Conservation (phyloP, 2,329 filamentous ascomycete genomes). For the Diplodia seriata region DNA sequence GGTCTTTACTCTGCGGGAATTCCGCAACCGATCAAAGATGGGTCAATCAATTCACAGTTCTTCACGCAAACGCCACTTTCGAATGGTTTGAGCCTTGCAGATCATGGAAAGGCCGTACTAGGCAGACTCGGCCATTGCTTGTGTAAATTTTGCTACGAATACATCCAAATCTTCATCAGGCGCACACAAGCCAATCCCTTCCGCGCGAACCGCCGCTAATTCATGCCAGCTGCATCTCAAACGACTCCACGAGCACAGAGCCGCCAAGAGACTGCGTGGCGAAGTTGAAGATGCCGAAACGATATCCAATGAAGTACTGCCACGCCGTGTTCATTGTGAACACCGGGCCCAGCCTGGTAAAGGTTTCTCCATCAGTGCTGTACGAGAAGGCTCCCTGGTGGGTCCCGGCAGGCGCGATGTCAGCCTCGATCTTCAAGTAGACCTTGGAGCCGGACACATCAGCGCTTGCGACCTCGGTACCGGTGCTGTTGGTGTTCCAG, state of each 20-base stretch:
- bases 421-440: constrained; percentile 45
- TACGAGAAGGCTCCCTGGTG: constrained; percentile 47
- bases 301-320: constrained; percentile 50
- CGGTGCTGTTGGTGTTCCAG: constrained; percentile 45
- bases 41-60: constrained; percentile 13
- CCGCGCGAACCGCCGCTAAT: not conserved
- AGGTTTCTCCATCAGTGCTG: constrained; percentile 46
- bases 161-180: too few relatives aligned
- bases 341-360: constrained; percentile 41
- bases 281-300: constrained; percentile 50
- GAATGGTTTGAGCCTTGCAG: not conserved
- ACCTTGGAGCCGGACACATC: constrained; percentile 38
- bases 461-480: constrained; percentile 40
- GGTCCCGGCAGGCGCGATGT: constrained; percentile 46
- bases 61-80: not conserved
- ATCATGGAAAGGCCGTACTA: not conserved
- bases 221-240: constrained; percentile 35
- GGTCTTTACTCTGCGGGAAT: not conserved
- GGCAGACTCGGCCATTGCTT: not conserved
- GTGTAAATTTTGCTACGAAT: not conserved
- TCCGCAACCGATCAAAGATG: not conserved
- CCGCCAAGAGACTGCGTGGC: constrained; percentile 47
- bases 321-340: constrained; percentile 47
- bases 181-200: not conserved
- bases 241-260: constrained; percentile 40